Conservation (phyloP, 1,139 yeast species). For the Spathaspora sp. region DNA sequence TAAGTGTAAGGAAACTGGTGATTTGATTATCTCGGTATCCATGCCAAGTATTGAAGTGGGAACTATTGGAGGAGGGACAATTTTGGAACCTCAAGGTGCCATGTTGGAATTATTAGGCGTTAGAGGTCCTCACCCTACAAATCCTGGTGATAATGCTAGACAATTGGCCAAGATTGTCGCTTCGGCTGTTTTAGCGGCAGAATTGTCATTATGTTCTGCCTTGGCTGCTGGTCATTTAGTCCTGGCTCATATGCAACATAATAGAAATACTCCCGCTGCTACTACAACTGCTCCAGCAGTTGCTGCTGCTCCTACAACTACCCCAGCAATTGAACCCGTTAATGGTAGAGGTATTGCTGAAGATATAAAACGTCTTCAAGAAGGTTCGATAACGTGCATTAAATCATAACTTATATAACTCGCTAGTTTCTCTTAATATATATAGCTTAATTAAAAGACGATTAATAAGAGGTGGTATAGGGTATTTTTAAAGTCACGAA, state of each 20-base stretch:
- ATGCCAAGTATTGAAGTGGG: conserved; percentile 99
- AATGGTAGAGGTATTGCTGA: conserved; percentile 14
- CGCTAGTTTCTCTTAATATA: not conserved
- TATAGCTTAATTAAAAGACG: not conserved
- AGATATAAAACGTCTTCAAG: conserved; percentile 58
- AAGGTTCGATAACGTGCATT: conserved; percentile 73
- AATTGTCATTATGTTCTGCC: conserved; percentile 89
- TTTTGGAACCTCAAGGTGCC: conserved; percentile 94
- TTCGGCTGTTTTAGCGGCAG: conserved; percentile 94
- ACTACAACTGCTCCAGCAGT: conserved; percentile 18
- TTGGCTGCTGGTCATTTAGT: conserved; percentile 98
- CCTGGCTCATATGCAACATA: conserved; percentile 95
- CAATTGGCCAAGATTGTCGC: conserved; percentile 95
- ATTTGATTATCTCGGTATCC: conserved; percentile 85
- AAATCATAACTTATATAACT: conserved; percentile 31
- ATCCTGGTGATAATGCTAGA: conserved; percentile 93
- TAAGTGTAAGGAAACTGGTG: conserved; percentile 62
- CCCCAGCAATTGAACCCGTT: conserved; percentile 15
- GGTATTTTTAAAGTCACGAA: too few species aligned
- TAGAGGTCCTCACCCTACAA: conserved; percentile 91
- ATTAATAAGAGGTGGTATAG: not conserved
- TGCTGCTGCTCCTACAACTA: conserved; percentile 22
- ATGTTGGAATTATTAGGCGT: conserved; percentile 95
- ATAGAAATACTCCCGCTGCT: conserved; percentile 64
- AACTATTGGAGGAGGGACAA: conserved; percentile 98